A percentile compares a stretch with the other conserved stretches of the same genome.
Evolutionary conservation across 2,329 filamentous ascomycete species (phyloP).

Genomic region (Colletotrichum cereale): DNA sequence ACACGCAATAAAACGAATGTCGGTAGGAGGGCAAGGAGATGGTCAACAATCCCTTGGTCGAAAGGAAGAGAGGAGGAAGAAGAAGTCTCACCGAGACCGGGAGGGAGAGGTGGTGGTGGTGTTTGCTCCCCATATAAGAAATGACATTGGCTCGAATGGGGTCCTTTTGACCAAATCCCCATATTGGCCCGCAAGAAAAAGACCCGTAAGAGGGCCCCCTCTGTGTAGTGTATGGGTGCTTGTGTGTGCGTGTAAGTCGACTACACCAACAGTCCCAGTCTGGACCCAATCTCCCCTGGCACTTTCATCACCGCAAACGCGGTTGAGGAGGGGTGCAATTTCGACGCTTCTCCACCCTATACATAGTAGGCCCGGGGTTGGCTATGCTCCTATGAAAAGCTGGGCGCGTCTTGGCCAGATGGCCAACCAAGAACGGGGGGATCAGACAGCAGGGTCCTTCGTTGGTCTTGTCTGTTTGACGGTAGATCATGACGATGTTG

Average conservation of each 20-base stretch:
- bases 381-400: background rate
- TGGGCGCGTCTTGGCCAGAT: slow-evolving; percentile 4
- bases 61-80: slow-evolving; percentile 18
- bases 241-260: slow-evolving; percentile 29
- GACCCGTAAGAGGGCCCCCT: slow-evolving; percentile 9
- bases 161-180: slow-evolving; percentile 18
- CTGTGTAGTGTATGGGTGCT: slow-evolving; percentile 1
- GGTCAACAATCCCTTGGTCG: slow-evolving; percentile 39
- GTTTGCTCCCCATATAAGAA: slow-evolving; percentile 28
- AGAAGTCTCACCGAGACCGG: background rate
- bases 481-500: background rate
- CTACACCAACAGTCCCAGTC: slow-evolving; percentile 21
- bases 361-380: slow-evolving; percentile 27
- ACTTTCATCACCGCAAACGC: slow-evolving; percentile 38
- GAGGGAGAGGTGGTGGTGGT: slow-evolving; percentile 15
- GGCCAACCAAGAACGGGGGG: slow-evolving; percentile 17
- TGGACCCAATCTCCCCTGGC: slow-evolving; percentile 38
- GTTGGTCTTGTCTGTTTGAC: background rate
- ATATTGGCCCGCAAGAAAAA: slow-evolving; percentile 9
- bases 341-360: slow-evolving; percentile 29
- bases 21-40: slow-evolving; percentile 34
- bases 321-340: slow-evolving; percentile 35
- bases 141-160: slow-evolving; percentile 21
- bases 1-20: slow-evolving; percentile 28
- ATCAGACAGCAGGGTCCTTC: slow-evolving; percentile 1